Evolutionary conservation across 2,329 filamentous ascomycete species (phyloP), one percentile per base, ranked within the genome.

Genomic region (Clarireedia monteithiana): DNA sequence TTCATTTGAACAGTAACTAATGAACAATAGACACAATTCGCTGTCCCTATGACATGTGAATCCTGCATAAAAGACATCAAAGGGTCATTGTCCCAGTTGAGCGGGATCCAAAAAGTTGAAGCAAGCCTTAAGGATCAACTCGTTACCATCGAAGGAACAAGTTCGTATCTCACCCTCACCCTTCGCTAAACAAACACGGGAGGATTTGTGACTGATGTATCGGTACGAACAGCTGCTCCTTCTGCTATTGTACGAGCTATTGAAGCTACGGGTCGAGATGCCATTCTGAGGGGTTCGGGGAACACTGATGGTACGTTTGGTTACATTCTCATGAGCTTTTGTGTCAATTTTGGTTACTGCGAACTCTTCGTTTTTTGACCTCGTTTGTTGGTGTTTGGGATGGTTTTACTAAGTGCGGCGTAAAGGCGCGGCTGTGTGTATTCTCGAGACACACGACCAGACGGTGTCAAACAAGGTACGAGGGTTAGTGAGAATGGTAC

Each of bases 41-140:
- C 92, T 61, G 94, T 97, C 64, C 91, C 91, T 55, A 85, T 97
- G 77, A 90, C 85, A 73, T 97, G 94, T 75, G 86, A 95, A 66
- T 78, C 81, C 68, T 97, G 94, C 75, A 83, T 96, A 71, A 86
- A 91, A 72, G 85, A 90, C 66, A 85, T 99, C 70, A 90, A 90
- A 67, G 81, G 82, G 61, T 85, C 89, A 48, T 75, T 97, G 50
- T 81, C 86, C 71, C 84, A 86, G 67, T 75, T 97, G 45, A 78
- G 83, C 67, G 91, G 91, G 44, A 88, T 97, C 69, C 81, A 79
- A 66, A 91, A 89, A 66, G 85, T 97, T 53, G 82, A 92, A 59
- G 90, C 86, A 63, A 88, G 88, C 69, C 77, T 97, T 50, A 78
- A 88, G 68, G 83, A 92, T 58, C 91, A 96, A 73, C 75, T 95